These are phyloP conservation scores for Wallacemonas collosoma DNA, from an alignment of 208 protist genomes.

Conservation along the genomic window DNA sequence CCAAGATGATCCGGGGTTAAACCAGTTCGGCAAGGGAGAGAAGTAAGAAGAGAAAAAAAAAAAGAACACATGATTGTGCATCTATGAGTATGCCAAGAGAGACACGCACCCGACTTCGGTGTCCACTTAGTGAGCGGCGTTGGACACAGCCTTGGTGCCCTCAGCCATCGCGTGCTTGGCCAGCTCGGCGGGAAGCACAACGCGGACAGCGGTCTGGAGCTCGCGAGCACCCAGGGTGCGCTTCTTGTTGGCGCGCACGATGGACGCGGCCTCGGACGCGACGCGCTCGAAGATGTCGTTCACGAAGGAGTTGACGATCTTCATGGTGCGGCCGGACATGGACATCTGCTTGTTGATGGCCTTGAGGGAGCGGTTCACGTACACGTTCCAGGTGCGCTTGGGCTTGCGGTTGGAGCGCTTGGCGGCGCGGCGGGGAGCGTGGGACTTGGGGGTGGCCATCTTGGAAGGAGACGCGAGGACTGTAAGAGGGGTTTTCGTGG, in stretches of 20 bases:
- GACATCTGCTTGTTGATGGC: conserved; percentile 96
- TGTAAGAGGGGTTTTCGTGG: not conserved
- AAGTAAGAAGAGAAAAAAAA: conserved; percentile 2
- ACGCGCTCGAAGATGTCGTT: conserved; percentile 98
- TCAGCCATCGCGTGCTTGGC: conserved; percentile 99
- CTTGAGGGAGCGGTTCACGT: conserved; percentile 94
- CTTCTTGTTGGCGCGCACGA: conserved; percentile 96
- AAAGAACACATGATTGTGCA: conserved; percentile 13
- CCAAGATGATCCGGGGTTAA: too few relatives aligned
- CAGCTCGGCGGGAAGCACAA: conserved; percentile 97
- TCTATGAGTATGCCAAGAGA: conserved; percentile 14
- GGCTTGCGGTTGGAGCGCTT: conserved; percentile 74
- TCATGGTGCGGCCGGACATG: conserved; percentile 96
- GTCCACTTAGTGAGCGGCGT: conserved; percentile 42
- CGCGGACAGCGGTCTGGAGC: conserved; percentile 96
- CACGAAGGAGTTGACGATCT: conserved; percentile 98
- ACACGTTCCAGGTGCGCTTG: conserved; percentile 86
- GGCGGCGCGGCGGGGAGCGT: conserved; percentile 24
- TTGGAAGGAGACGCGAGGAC: conserved; percentile 2
- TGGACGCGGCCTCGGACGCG: conserved; percentile 90
- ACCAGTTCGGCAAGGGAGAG: not conserved
- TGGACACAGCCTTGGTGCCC: conserved; percentile 98
- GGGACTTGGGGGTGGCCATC: conserved; percentile 57
- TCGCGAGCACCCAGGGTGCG: conserved; percentile 95
- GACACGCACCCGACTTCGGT: not conserved